Percentiles rank a stretch among this genome's conserved stretches.
phyloP scores from a whole-genome alignment of 192 early-diverging fungal genomes.

The Kappamyces sp. region DNA sequence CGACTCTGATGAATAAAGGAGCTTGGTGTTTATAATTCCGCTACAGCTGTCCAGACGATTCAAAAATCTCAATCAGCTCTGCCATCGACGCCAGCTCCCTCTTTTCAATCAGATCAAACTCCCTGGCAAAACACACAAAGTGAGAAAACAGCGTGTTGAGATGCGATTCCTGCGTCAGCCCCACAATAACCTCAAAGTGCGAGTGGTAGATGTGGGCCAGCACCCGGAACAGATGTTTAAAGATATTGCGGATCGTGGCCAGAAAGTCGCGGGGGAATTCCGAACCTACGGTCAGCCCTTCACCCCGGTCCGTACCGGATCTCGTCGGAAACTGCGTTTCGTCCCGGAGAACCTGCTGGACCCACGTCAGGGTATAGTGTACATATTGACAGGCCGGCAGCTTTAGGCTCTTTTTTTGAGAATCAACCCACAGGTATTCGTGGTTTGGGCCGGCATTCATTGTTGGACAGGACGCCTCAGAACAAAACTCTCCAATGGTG shows the following conservation, averaged over 20 bases:
- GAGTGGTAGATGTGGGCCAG: constrained; percentile 91
- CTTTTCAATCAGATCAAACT: constrained; percentile 89
- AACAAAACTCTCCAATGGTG: constrained; percentile 83
- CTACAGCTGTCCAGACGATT: constrained; percentile 17
- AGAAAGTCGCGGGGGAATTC: constrained; percentile 83
- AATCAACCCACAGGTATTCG: constrained; percentile 94
- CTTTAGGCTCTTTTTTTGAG: constrained; percentile 69
- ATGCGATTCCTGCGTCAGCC: constrained; percentile 77
- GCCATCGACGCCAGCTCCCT: constrained; percentile 80
- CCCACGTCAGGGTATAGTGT: constrained; percentile 84
- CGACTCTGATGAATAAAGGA: no score
- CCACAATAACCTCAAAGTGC: constrained; percentile 83
- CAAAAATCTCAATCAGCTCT: constrained; percentile 62
- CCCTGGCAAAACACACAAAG: constrained; percentile 84
- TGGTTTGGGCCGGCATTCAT: constrained; percentile 75
- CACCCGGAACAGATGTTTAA: constrained; percentile 79
- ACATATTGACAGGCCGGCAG: constrained; percentile 92
- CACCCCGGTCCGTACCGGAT: constrained; percentile 47
- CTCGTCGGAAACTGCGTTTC: constrained; percentile 92
- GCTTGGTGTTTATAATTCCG: background rate
- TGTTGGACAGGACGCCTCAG: constrained; percentile 62
- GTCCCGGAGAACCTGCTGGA: constrained; percentile 81
- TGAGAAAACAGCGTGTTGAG: constrained; percentile 96
- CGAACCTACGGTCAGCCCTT: constrained; percentile 37
- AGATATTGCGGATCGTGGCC: constrained; percentile 62